Percentiles rank a stretch among this genome's conserved stretches.
phyloP scores from a whole-genome alignment of 2,329 filamentous ascomycete species.

The Trichothecium sympodiale region DNA sequence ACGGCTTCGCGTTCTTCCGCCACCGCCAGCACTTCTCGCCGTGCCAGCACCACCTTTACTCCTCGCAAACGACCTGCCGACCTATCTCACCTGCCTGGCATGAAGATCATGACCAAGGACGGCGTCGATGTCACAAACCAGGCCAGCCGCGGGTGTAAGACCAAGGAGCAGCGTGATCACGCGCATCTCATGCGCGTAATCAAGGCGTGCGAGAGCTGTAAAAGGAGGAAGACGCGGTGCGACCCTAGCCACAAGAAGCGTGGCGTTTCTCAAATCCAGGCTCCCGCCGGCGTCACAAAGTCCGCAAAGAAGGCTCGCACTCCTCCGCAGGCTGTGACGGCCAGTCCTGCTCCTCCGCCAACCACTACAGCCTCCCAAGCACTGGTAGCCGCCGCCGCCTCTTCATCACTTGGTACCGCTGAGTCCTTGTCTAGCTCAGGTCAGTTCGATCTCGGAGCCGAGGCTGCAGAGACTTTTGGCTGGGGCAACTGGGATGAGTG shows the following conservation, averaged over 20 bases:
- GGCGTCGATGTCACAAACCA: constrained; percentile 52
- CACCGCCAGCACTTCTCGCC: constrained; percentile 14
- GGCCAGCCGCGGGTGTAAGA: constrained; percentile 51
- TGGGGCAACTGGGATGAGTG: constrained; percentile 30
- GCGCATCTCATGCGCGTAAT: constrained; percentile 56
- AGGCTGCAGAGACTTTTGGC: background rate
- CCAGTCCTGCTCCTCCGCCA: constrained; percentile 7
- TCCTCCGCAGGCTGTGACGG: constrained; percentile 10
- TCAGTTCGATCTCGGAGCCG: background rate
- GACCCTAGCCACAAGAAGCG: constrained; percentile 48
- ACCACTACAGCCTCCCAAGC: constrained; percentile 8
- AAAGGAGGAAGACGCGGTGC: constrained; percentile 52
- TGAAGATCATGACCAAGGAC: constrained; percentile 56
- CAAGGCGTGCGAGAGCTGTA: constrained; percentile 54
- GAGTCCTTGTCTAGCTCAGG: background rate
- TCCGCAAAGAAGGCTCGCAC: constrained; percentile 26
- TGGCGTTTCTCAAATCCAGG: constrained; percentile 13
- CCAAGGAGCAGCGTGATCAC: constrained; percentile 57
- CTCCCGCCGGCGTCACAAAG: constrained; percentile 15
- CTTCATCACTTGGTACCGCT: background rate
- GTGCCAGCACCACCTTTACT: constrained; percentile 9
- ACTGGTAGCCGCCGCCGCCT: constrained; percentile 1
- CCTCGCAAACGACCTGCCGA: constrained; percentile 25
- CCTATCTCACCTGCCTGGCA: constrained; percentile 46
- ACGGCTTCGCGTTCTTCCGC: constrained; percentile 18